phyloP scores from a whole-genome alignment of 2,329 filamentous ascomycete genomes.

The Fusarium setosum region DNA sequence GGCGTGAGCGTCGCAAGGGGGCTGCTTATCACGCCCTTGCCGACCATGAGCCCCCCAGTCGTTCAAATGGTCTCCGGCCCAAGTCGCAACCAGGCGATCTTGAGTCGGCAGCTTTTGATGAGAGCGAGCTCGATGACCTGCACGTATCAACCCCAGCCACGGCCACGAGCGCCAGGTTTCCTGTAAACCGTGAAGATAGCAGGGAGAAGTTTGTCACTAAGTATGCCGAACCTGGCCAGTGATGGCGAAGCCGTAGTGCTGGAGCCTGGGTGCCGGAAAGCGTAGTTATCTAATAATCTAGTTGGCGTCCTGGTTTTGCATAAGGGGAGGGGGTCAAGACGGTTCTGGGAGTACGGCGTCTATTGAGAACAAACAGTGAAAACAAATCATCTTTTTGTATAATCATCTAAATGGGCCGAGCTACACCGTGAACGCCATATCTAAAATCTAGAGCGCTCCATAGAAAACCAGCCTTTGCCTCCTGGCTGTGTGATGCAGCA shows the following conservation, averaged over 20 bases:
- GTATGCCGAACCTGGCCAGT: slow-evolving; percentile 21
- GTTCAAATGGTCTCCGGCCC: slow-evolving; percentile 60
- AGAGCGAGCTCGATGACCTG: slow-evolving; percentile 72
- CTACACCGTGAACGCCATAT: slow-evolving; percentile 40
- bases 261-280: background rate
- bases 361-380: slow-evolving; percentile 9
- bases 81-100: slow-evolving; percentile 63
- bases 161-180: slow-evolving; percentile 62
- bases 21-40: slow-evolving; percentile 65
- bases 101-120: slow-evolving; percentile 74
- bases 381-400: slow-evolving; percentile 35
- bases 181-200: slow-evolving; percentile 64
- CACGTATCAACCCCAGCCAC: slow-evolving; percentile 61
- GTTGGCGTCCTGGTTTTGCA: slow-evolving; percentile 32
- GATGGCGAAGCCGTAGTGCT: background rate
- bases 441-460: slow-evolving; percentile 40
- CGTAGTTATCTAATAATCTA: slow-evolving; percentile 6
- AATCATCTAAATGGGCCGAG: slow-evolving; percentile 36
- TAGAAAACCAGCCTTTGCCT: slow-evolving; percentile 33
- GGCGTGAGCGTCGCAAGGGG: slow-evolving; percentile 68
- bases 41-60: slow-evolving; percentile 49
- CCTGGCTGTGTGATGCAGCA: slow-evolving; percentile 23
- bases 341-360: slow-evolving; percentile 34
- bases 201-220: slow-evolving; percentile 48
- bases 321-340: slow-evolving; percentile 20